These are phyloP conservation scores for Phytophthora cactorum DNA, from an alignment of 352 stramenopile species.

Conservation along the genomic window DNA sequence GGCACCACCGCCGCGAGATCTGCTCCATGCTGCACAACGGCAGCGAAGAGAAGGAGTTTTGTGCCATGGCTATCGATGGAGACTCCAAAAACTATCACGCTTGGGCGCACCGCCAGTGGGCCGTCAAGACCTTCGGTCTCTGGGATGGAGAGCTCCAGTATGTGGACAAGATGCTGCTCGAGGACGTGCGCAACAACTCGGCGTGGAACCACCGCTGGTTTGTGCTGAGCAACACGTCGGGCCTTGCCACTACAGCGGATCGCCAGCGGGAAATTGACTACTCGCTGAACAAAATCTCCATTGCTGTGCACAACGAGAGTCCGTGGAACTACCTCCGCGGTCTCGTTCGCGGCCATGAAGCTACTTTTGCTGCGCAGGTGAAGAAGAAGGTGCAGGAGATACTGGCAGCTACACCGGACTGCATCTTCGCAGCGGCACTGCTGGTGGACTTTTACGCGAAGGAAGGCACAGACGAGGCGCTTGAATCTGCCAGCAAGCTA, in stretches of 20 bases:
- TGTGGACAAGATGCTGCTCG: conserved; percentile 86
- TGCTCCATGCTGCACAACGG: conserved; percentile 85
- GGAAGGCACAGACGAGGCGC: conserved; percentile 47
- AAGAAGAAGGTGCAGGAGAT: conserved; percentile 50
- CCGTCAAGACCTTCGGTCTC: conserved; percentile 86
- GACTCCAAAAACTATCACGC: conserved; percentile 99
- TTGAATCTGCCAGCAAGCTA: conserved; percentile 57
- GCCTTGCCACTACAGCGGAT: conserved; percentile 35
- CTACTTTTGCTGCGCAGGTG: conserved; percentile 45
- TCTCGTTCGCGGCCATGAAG: conserved; percentile 60
- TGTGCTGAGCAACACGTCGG: conserved; percentile 67
- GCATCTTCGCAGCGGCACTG: conserved; percentile 73
- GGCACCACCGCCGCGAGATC: conserved; percentile 97
- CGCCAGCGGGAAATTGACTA: conserved; percentile 78
- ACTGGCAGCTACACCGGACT: conserved; percentile 51
- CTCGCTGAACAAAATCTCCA: conserved; percentile 66
- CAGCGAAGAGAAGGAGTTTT: conserved; percentile 92
- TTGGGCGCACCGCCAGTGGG: conserved; percentile 97
- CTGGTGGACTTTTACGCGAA: conserved; percentile 77
- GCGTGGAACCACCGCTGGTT: conserved; percentile 92
- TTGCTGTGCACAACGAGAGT: conserved; percentile 91
- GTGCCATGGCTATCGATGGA: conserved; percentile 89
- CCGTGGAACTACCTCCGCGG: conserved; percentile 93
- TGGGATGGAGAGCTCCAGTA: conserved; percentile 95
- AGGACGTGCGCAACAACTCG: conserved; percentile 98